These are phyloP conservation scores for Magnaporthiopsis rhizophila DNA, from an alignment of 2,329 filamentous ascomycete species.

Conservation along the genomic window DNA sequence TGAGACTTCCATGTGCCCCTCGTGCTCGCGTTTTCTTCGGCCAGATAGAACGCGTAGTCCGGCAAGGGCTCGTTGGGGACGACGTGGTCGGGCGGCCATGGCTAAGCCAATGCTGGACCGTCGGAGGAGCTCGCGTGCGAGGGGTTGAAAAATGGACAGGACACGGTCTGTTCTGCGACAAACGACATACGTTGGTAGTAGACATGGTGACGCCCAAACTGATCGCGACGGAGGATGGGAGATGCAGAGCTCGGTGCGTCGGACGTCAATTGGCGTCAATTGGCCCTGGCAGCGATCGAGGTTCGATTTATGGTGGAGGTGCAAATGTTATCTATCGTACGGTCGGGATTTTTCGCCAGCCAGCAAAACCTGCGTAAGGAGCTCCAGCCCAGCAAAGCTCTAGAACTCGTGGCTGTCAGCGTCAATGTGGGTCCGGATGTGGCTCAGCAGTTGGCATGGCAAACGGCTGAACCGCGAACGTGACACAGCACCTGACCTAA, in stretches of 20 bases:
- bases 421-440: not conserved
- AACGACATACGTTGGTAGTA: slow-evolving; percentile 53
- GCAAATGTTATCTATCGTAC: slow-evolving; percentile 2
- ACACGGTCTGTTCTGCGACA: not conserved
- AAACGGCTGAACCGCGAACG: not conserved
- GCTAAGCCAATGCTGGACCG: no score
- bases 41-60: not conserved
- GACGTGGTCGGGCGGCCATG: not conserved
- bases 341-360: slow-evolving; percentile 8
- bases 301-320: slow-evolving; percentile 2
- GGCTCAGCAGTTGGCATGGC: not conserved
- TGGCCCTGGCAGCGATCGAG: slow-evolving; percentile 11
- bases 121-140: not conserved
- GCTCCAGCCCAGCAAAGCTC: slow-evolving; percentile 4
- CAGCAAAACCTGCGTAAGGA: slow-evolving; percentile 8
- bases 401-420: not conserved
- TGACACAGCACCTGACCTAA: not conserved
- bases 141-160: not conserved
- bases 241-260: slow-evolving; percentile 22
- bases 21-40: not conserved
- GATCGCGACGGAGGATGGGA: slow-evolving; percentile 31
- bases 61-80: not conserved
- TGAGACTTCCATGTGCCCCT: not conserved
- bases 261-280: slow-evolving; percentile 16
- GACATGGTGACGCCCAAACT: slow-evolving; percentile 48